These are phyloP conservation scores for Colletotrichum endophyticum DNA, from an alignment of 2,329 filamentous ascomycete species.

Conservation along the genomic window DNA sequence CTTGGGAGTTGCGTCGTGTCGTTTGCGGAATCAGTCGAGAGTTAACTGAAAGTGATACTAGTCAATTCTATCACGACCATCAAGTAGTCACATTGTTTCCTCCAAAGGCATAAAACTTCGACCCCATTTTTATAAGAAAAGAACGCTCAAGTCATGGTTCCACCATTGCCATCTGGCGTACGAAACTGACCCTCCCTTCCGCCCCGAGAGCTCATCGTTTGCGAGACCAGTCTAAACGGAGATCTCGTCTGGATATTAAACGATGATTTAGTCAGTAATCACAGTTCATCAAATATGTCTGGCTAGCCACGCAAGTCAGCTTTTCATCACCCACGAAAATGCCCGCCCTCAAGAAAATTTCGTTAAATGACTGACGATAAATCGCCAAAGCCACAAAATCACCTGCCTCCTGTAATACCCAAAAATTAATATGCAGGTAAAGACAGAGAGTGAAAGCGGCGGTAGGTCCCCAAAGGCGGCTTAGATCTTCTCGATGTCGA, in stretches of 20 bases:
- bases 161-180: not conserved
- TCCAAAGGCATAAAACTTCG: not conserved
- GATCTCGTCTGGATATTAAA: not conserved
- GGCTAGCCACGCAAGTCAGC: too few species aligned
- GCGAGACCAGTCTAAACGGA: not conserved
- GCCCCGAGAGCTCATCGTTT: not conserved
- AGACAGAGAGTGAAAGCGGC: not conserved
- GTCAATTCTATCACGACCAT: too few species aligned
- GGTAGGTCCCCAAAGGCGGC: not conserved
- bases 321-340: too few species aligned
- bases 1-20: not conserved
- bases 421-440: not conserved
- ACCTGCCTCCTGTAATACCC: not conserved
- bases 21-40: not conserved
- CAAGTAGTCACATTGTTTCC: not conserved
- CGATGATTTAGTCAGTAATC: accelerated
- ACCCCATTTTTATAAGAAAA: not conserved
- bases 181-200: not conserved
- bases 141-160: not conserved
- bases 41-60: not conserved
- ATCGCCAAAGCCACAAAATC: too few species aligned
- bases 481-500: not conserved
- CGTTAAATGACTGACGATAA: too few species aligned
- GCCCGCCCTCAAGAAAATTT: too few species aligned
- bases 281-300: not conserved